These are phyloP conservation scores for Dactylellina parvicollis DNA, from an alignment of 2,329 filamentous ascomycete species.

Conservation along the genomic window DNA sequence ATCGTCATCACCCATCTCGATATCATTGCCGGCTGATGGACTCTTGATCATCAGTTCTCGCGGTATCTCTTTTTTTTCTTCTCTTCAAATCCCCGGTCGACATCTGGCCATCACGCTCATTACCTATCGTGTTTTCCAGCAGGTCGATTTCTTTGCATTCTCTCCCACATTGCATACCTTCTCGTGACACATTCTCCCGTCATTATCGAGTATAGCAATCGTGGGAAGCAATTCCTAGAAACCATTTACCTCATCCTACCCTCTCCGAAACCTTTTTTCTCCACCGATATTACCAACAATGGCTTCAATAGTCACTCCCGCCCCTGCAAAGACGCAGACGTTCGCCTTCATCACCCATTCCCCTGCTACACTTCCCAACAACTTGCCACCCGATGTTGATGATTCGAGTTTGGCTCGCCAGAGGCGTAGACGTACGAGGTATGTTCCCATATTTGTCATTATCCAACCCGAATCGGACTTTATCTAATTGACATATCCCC, in stretches of 20 bases:
- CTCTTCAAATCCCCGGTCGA: background rate
- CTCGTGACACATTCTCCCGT: constrained; percentile 15
- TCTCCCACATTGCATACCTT: constrained; percentile 35
- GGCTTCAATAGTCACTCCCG: constrained; percentile 38
- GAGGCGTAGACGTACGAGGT: constrained; percentile 57
- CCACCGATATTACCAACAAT: constrained; percentile 10
- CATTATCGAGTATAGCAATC: constrained; percentile 37
- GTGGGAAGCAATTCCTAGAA: constrained; percentile 17
- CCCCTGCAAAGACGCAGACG: constrained; percentile 31
- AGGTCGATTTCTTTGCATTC: constrained; percentile 4
- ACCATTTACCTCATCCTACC: background rate
- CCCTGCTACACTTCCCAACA: constrained; percentile 56
- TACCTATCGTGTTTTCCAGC: background rate
- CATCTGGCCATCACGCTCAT: constrained; percentile 26
- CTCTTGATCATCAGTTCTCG: background rate
- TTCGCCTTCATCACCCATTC: constrained; percentile 58
- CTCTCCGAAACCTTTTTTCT: background rate
- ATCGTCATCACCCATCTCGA: background rate
- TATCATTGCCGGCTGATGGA: background rate
- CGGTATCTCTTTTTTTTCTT: background rate
- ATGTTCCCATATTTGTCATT: background rate
- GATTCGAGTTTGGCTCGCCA: constrained; percentile 57
- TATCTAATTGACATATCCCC: background rate
- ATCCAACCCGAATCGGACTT: background rate
- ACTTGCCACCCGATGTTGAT: constrained; percentile 56